phyloP scores from a whole-genome alignment of 169 alveolate genomes.

The Cryptosporidium meleagridis region DNA sequence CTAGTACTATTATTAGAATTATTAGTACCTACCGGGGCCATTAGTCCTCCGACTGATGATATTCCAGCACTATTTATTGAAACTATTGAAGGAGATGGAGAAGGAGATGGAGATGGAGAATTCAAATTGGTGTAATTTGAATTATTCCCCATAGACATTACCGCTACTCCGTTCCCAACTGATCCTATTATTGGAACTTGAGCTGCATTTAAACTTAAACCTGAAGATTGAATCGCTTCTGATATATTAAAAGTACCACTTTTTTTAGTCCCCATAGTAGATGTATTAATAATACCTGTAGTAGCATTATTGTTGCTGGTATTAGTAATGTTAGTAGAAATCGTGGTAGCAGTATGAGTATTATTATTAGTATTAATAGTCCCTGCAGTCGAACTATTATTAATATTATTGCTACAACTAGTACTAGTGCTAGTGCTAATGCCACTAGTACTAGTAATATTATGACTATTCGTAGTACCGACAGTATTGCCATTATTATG shows the following conservation, averaged over 20 bases:
- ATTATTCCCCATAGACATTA: not conserved
- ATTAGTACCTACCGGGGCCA: not conserved
- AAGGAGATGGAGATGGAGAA: not conserved
- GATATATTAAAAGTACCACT: not conserved
- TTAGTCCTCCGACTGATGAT: not conserved
- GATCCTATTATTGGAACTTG: not conserved
- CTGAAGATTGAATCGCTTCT: not conserved
- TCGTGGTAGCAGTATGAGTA: too few species aligned
- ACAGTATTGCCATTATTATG: too few species aligned
- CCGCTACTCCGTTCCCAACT: not conserved
- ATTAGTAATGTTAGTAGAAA: too few species aligned
- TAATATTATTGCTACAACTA: not conserved
- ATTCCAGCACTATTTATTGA: not conserved
- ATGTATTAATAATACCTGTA: too few species aligned
- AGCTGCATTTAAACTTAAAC: not conserved
- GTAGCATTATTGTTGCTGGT: too few species aligned
- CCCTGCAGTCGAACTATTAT: not conserved
- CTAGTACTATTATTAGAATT: not conserved
- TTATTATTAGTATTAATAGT: not conserved
- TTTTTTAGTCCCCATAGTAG: not conserved
- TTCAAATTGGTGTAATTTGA: not conserved
- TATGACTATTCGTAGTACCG: too few species aligned
- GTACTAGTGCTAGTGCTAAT: too few species aligned
- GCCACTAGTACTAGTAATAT: too few species aligned
- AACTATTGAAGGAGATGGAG: conserved; percentile 10